Evolutionary conservation across 352 stramenopile species (phyloP).

Genomic region (Saprolegnia diclina): DNA sequence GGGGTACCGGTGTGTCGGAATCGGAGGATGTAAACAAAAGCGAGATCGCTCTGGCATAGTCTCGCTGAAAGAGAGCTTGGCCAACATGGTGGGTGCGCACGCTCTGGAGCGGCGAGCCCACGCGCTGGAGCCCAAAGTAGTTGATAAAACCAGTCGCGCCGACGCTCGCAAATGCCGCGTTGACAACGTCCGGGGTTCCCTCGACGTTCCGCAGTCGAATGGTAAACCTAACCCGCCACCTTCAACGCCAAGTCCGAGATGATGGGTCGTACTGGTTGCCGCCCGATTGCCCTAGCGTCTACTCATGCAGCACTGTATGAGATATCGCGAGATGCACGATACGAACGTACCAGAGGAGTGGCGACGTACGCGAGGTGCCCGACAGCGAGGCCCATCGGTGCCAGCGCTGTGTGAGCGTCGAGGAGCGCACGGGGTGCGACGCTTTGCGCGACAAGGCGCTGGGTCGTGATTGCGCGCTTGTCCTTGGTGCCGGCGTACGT

Average conservation of each 20-base stretch:
- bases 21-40: constrained; percentile 40
- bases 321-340: background rate
- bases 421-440: constrained; percentile 43
- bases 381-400: constrained; percentile 31
- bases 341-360: constrained; percentile 38
- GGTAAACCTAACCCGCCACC: constrained; percentile 36
- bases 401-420: constrained; percentile 31
- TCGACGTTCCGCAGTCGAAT: constrained; percentile 45
- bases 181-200: constrained; percentile 17
- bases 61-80: constrained; percentile 50
- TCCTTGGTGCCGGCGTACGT: constrained; percentile 70
- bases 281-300: constrained; percentile 44
- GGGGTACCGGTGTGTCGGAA: background rate
- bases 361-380: constrained; percentile 50
- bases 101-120: constrained; percentile 41
- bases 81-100: constrained; percentile 66
- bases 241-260: background rate
- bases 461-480: constrained; percentile 61
- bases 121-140: constrained; percentile 79
- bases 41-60: constrained; percentile 49
- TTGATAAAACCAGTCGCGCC: constrained; percentile 54
- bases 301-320: background rate
- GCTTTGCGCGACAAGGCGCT: constrained; percentile 53
- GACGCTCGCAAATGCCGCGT: constrained; percentile 33
- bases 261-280: constrained; percentile 41